Evolutionary conservation across 768 basidiomycete genomes (phyloP), one percentile per base, ranked within the genome.

Genomic region (Tricholoma saponaceum): DNA sequence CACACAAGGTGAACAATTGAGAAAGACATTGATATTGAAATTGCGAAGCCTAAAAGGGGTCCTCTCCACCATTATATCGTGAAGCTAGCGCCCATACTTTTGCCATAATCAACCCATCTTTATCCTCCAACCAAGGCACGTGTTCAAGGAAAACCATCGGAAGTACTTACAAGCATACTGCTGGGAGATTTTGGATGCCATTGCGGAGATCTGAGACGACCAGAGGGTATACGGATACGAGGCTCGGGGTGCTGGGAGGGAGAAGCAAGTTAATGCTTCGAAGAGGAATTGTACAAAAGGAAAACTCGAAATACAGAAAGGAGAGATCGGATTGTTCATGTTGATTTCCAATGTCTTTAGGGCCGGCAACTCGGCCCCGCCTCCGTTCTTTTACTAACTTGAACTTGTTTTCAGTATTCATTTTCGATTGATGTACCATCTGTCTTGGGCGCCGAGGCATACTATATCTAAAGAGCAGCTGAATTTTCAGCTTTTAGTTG

Each of bases 181-280:
- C 79, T 90, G 87, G 62, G 88, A 84, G 60, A 81, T 75, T 72
- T 86, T 82, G 60, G 86, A 84, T 66, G 87, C 82, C 90, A 91
- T 91, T 72, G 71, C 69, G 67, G 61, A 58, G 63, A 64, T 61
- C 59, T 66, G 57, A 64, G 64, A 66, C 59, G 67, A 66, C 69
- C 64, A 65, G 60, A 63, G 63, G 67, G 69, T 67, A 64, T 51
- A 57, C 68, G 61, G 56, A 55, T 65, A 60, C 56, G 54, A 61
- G 63, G 60, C 70, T 68, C 64, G 67, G 63, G 63, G 69, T 65
- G 70, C 68, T 69, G 60, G 82, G 89, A 87, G 86, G 87, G 88
- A 90, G 74, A 90, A 88, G 86, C 87, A 90, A 90, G 74, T 74
- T 85, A 89, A 90, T 90, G 87, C 87, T 84, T 90, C 87, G 76